Evolutionary conservation across 495 filamentous ascomycete genomes (phyloP).

Genomic region (Delitschia confertaspora): DNA sequence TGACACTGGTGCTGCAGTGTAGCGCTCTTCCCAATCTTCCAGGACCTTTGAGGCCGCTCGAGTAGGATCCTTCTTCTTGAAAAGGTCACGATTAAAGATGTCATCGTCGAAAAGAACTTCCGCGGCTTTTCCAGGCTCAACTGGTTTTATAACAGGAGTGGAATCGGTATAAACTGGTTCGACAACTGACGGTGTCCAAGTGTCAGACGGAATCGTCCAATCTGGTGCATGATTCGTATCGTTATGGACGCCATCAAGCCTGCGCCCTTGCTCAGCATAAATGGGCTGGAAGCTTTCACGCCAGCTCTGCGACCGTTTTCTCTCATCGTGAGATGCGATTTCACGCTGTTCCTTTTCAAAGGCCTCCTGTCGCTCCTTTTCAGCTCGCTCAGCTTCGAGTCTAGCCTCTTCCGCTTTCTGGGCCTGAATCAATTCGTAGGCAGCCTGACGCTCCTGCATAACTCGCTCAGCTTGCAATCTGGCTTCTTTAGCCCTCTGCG

Average conservation of each 20-base stretch:
- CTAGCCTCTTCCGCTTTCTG: conserved; percentile 17
- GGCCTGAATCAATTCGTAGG: conserved; percentile 15
- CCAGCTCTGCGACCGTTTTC: conserved; percentile 5
- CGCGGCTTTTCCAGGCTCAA: conserved; percentile 20
- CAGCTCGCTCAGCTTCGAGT: conserved; percentile 18
- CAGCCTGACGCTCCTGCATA: conserved; percentile 3
- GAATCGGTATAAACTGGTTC: no score
- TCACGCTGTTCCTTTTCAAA: conserved; percentile 4
- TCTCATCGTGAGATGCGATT: conserved; percentile 1
- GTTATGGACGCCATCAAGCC: no score
- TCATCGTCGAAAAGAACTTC: conserved; percentile 31
- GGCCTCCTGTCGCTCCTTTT: conserved; percentile 15
- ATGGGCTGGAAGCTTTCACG: no score
- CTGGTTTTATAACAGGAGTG: conserved; percentile 11
- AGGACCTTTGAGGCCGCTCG: conserved; percentile 5
- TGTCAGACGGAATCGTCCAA: conserved; percentile 5
- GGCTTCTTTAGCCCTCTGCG: conserved; percentile 10
- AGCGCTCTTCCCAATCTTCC: conserved; percentile 24
- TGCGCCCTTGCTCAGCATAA: no score
- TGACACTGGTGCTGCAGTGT: conserved; percentile 14
- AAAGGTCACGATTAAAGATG: conserved; percentile 34
- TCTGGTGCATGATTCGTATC: no score
- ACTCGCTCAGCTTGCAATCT: conserved; percentile 11
- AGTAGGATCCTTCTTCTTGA: conserved; percentile 30
- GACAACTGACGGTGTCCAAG: conserved; percentile 20